Evolutionary conservation across 2,329 filamentous ascomycete species (phyloP).

Genomic region (Berkeleyomyces basicola): DNA sequence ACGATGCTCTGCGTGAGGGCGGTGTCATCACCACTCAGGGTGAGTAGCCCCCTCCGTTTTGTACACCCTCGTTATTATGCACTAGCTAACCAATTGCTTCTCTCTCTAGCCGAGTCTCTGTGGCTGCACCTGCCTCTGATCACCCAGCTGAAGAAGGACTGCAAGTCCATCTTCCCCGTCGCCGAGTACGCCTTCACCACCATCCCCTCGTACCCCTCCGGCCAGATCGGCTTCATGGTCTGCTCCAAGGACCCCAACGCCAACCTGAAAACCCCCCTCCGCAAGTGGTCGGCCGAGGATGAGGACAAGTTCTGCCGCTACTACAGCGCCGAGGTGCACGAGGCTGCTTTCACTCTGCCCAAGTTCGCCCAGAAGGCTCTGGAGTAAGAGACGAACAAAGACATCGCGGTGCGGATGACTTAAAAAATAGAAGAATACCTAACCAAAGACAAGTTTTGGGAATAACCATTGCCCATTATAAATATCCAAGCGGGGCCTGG

Average conservation of each 20-base stretch:
- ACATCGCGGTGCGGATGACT: too few relatives aligned
- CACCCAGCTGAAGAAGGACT: slow-evolving; percentile 86
- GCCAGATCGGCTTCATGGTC: slow-evolving; percentile 99
- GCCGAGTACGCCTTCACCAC: slow-evolving; percentile 99
- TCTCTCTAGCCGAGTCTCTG: slow-evolving; percentile 75
- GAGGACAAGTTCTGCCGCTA: slow-evolving; percentile 88
- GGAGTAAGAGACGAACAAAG: slow-evolving; percentile 26
- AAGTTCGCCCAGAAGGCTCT: slow-evolving; percentile 76
- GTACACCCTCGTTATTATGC: background rate
- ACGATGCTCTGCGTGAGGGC: slow-evolving; percentile 78
- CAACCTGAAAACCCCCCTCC: slow-evolving; percentile 72
- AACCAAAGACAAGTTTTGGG: background rate
- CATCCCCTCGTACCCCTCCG: slow-evolving; percentile 96
- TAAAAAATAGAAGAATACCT: background rate
- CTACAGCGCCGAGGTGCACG: slow-evolving; percentile 95
- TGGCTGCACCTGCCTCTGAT: slow-evolving; percentile 96
- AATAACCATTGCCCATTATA: background rate
- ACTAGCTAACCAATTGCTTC: background rate
- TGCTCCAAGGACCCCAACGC: slow-evolving; percentile 85
- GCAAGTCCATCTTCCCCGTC: slow-evolving; percentile 91
- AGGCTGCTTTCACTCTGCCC: slow-evolving; percentile 82
- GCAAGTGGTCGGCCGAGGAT: slow-evolving; percentile 68
- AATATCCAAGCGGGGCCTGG: background rate
- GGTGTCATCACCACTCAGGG: slow-evolving; percentile 99
- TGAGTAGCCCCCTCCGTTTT: slow-evolving; percentile 48